Evolutionary conservation across 257 asterid species (phyloP).

Genomic region (Capsicum chinense): DNA sequence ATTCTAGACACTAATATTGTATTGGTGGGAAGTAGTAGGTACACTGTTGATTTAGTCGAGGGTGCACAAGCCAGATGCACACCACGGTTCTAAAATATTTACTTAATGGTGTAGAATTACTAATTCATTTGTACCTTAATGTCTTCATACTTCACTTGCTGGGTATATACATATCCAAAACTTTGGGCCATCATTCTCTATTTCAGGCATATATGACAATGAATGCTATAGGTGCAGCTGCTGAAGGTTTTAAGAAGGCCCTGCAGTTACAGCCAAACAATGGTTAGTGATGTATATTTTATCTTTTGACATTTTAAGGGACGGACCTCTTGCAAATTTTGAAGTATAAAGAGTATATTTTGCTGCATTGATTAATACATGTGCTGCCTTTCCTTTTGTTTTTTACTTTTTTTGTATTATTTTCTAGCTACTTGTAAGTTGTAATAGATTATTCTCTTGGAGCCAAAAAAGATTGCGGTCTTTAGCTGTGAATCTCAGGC

Average conservation of each 20-base stretch:
- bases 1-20: too few relatives aligned
- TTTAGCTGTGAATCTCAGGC: conserved; percentile 12
- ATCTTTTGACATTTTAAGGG: neutral
- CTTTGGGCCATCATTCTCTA: conserved; percentile 25
- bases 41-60: too few relatives aligned
- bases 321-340: neutral
- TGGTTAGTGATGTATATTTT: conserved; percentile 34
- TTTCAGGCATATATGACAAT: conserved; percentile 54
- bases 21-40: neutral
- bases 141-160: neutral
- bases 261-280: conserved; percentile 45
- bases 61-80: neutral
- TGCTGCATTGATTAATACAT: neutral
- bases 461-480: conserved; percentile 4
- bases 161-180: neutral
- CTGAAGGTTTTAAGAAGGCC: conserved; percentile 48
- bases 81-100: neutral
- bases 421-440: neutral
- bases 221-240: conserved; percentile 44
- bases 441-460: neutral
- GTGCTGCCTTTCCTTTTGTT: neutral
- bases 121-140: neutral
- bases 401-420: neutral
- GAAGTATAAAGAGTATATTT: neutral
- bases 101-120: neutral